Evolutionary conservation across 768 basidiomycete species (phyloP).

Genomic region (Xerocomus potaroensis): DNA sequence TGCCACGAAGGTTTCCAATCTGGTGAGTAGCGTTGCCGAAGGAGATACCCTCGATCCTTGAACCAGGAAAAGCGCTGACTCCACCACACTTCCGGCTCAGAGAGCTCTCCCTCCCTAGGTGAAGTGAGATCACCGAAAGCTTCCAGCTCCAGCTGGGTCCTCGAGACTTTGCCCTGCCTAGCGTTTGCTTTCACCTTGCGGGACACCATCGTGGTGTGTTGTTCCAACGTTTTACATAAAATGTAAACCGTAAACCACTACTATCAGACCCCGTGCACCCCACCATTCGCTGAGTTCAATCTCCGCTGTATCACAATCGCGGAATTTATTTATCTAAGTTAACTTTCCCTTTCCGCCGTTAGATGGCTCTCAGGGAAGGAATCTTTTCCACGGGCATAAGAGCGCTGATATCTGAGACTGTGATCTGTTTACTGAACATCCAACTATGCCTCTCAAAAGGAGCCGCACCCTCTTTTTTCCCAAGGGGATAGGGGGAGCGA

Average conservation of each 20-base stretch:
- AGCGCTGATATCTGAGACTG: background rate
- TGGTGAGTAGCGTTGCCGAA: conserved; percentile 8
- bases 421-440: background rate
- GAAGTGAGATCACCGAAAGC: background rate
- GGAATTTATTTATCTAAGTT: background rate
- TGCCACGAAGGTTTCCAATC: conserved; percentile 9
- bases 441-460: background rate
- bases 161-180: background rate
- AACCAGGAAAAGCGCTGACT: background rate
- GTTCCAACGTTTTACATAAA: background rate
- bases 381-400: background rate
- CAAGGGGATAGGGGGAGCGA: background rate
- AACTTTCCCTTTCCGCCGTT: too few relatives aligned
- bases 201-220: background rate
- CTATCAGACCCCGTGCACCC: background rate
- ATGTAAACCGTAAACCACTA: background rate
- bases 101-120: background rate
- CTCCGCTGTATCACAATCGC: background rate
- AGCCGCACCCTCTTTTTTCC: background rate
- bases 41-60: background rate
- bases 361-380: too few relatives aligned
- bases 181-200: background rate
- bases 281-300: background rate
- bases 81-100: conserved; percentile 1
- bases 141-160: background rate